Evolutionary conservation across 352 stramenopile species (phyloP), one percentile per base, ranked within the genome.

Genomic region (Phytopythium aichiense): DNA sequence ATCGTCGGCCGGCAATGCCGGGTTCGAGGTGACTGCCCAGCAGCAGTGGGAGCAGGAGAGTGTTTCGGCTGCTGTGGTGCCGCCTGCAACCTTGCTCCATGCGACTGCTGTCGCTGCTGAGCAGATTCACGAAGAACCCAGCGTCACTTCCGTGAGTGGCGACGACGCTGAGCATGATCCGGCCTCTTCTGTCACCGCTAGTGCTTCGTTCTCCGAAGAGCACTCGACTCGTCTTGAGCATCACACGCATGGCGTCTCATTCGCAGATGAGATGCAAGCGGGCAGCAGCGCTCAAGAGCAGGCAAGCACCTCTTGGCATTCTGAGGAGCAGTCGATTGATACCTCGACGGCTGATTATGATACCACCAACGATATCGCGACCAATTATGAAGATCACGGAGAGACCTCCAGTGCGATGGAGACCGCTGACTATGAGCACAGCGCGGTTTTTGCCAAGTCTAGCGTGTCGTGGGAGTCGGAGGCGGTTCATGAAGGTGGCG

Each of bases 171-270:
- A 53, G 15, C 9, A n/a, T 18, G 46, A 7, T 22, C n/a, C 48
- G 28, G 25, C 0, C 15, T 37, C 48, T 54, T 16, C 48, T 54
- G 25, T 20, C 23, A 38, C 25, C n/a, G 7, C 48, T 16, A 38
- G 16, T 23, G 16, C 16, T 16, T 23, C 48, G 7, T 58, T 49
- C 22, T 35, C 35, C 2, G 35, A 42, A 30, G 53, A 58, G 33
- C 23, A 30, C 13, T 58, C 53, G 53, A 16, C 38, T 7, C 53
- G 46, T 12, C 15, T 48, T 46, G 33, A 45, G 11, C 53, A 58
- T 18, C 53, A 58, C 3, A 18, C 53, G 23, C 53, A 58, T 16
- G 53, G 53, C 20, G 53, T 58, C 2, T 58, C 53, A 5, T 58
- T 58, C 30, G 53, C 53, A 4, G 53, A 58, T 7, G 53, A 58